Base-by-base conservation (phyloP, 108 stramenopile species). In the Cyclotella distinguenda region DNA sequence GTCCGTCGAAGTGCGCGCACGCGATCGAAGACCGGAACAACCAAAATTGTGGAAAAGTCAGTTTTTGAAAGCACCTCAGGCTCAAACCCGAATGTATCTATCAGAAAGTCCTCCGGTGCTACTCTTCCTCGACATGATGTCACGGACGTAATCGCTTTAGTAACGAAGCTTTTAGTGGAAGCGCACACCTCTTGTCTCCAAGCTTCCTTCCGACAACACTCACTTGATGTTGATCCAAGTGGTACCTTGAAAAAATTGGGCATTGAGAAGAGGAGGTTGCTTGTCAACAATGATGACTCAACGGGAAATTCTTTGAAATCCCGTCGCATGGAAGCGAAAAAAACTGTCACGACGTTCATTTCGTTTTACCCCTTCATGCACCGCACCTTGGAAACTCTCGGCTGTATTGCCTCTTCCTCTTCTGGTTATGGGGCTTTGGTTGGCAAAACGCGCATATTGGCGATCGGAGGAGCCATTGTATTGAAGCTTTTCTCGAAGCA, bases 351-450 rank as follows among this genome's bases (percentile, higher is more conserved):
- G n/a, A n/a, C n/a, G n/a, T 8, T 5, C 19, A 40, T 64, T 15
- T 15, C 49, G 6, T 78, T 62, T 36, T 82, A 70, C 47, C 81
- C 81, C 26, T 82, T 82, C 55, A 56, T 82, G 38, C 81, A 78
- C 46, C 72, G 71, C 34, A 69, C 77, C 48, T 32, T 82, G 10
- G 81, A 82, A 23, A 60, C 77, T 18, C 72, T 78, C 15, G 72
- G 72, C 36, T 53, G 62, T 15, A 48, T 47, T 10, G 80, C 62
- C 21, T 40, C 64, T 2, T 58, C 80, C 28, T 72, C 42, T 35
- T 49, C 64, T 25, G 64, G 49, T 55, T 36, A 53, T n/a, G 35
- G 39, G 50, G 58, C 70, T 11, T 72, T 65, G 1, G 70, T 44
- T 32, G 38, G 38, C 1, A 71, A 66, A 27, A 43, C 64, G 16